Evolutionary conservation across 768 basidiomycete species (phyloP).

Genomic region (Leccinellum albellum): DNA sequence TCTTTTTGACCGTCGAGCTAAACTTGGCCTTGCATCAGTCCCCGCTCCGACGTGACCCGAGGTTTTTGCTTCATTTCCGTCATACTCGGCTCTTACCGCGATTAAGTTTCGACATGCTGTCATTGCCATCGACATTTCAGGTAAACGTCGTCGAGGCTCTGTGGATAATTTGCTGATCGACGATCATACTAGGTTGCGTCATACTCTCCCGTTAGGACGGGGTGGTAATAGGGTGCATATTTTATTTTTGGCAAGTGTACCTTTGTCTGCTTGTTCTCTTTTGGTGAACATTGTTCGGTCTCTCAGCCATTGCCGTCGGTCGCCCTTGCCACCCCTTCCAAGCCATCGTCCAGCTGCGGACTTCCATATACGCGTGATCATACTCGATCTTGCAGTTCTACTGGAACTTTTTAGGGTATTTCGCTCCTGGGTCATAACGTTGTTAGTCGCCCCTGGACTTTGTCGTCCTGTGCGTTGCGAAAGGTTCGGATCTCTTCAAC

Average conservation of each 20-base stretch:
- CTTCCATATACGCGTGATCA: background rate
- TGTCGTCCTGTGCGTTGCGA: background rate
- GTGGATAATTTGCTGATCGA: background rate
- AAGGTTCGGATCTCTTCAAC: background rate
- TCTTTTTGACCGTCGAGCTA: background rate
- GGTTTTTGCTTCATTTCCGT: background rate
- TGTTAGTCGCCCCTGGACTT: background rate
- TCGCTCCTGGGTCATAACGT: slow-evolving; percentile 1
- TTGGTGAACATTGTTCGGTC: background rate
- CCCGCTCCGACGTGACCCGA: background rate
- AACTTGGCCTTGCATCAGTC: background rate
- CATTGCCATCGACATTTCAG: background rate
- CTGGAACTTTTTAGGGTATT: background rate
- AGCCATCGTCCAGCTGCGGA: background rate
- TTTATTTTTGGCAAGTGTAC: background rate
- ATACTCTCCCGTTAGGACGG: background rate
- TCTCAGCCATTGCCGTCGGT: background rate
- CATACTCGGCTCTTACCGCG: background rate
- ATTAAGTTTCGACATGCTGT: background rate
- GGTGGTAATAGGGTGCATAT: background rate
- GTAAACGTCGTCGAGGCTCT: background rate
- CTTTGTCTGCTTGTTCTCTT: background rate
- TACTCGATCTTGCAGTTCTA: background rate
- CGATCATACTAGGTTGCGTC: background rate
- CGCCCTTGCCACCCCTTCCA: background rate